Evolutionary conservation across 139 green algal genomes (phyloP).

Genomic region (Medakamo hakoo): DNA sequence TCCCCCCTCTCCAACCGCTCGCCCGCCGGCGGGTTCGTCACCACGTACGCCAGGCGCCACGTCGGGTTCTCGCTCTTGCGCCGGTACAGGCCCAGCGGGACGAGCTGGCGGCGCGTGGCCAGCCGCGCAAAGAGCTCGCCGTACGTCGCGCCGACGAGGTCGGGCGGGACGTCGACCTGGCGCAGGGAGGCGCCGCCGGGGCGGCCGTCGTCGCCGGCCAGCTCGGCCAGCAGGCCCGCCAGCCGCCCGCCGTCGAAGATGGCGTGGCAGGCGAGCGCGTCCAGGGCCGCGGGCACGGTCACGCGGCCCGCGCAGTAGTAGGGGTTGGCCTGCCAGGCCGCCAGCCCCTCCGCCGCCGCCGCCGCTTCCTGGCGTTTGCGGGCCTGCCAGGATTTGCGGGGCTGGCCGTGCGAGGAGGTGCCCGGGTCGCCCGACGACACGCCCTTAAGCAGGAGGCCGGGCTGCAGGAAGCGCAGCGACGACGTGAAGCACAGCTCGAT

Average conservation of each 20-base stretch:
- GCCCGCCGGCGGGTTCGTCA: slow-evolving; percentile 28
- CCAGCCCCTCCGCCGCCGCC: slow-evolving; percentile 37
- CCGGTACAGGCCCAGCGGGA: slow-evolving; percentile 48
- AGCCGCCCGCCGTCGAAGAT: slow-evolving; percentile 53
- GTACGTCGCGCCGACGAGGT: slow-evolving; percentile 37
- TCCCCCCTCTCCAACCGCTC: slow-evolving; percentile 28
- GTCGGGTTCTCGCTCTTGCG: slow-evolving; percentile 45
- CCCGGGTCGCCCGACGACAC: slow-evolving; percentile 11
- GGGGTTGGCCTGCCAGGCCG: slow-evolving; percentile 60
- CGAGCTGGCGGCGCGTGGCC: slow-evolving; percentile 11
- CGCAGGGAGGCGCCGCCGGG: slow-evolving; percentile 35
- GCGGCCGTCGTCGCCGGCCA: slow-evolving; percentile 38
- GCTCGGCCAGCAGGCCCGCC: slow-evolving; percentile 47
- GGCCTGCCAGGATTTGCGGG: slow-evolving; percentile 36
- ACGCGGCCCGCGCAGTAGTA: slow-evolving; percentile 62
- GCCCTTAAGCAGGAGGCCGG: slow-evolving; percentile 55
- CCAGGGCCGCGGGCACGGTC: slow-evolving; percentile 56
- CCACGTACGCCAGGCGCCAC: slow-evolving; percentile 46
- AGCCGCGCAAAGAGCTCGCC: slow-evolving; percentile 35
- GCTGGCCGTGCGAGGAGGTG: slow-evolving; percentile 9
- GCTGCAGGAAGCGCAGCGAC: slow-evolving; percentile 57
- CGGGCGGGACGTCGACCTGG: slow-evolving; percentile 25
- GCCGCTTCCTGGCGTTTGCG: slow-evolving; percentile 31
- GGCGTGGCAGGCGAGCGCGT: slow-evolving; percentile 52
- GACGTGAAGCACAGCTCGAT: slow-evolving; percentile 67